Percentiles rank a stretch among this genome's conserved stretches.
phyloP scores from a whole-genome alignment of 2,329 filamentous ascomycete species.

The Cordyceps cateniannulata region DNA sequence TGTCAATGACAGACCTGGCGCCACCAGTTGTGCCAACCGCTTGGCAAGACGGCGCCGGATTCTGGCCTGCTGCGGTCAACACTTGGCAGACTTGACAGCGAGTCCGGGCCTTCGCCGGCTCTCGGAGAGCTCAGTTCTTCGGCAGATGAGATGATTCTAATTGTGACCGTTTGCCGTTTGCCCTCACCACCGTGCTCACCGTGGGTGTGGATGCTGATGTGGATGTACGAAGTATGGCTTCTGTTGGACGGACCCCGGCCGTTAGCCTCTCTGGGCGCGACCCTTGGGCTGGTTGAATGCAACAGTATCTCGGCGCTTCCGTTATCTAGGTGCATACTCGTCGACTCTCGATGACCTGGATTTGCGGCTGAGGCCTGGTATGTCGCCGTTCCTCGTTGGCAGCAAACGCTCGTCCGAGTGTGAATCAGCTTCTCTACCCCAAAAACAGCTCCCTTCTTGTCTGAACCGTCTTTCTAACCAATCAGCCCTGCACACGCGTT shows the following conservation, averaged over 20 bases:
- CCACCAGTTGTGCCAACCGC: too few relatives aligned
- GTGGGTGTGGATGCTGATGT: conserved; percentile 4
- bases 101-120: neutral
- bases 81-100: neutral
- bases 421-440: neutral
- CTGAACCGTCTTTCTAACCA: neutral
- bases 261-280: neutral
- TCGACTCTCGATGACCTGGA: neutral
- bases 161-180: neutral
- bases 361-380: neutral
- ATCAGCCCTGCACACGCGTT: neutral
- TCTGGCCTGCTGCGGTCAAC: neutral
- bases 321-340: neutral
- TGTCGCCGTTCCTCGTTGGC: neutral
- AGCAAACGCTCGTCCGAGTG: neutral
- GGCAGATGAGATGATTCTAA: neutral
- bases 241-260: neutral
- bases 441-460: neutral
- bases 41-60: too few relatives aligned
- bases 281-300: neutral
- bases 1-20: too few relatives aligned
- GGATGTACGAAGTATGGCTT: neutral
- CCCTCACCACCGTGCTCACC: conserved; percentile 7
- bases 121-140: neutral
- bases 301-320: conserved; percentile 1